phyloP scores from a whole-genome alignment of 805 yeast genomes.

The Metschnikowia lunata region DNA sequence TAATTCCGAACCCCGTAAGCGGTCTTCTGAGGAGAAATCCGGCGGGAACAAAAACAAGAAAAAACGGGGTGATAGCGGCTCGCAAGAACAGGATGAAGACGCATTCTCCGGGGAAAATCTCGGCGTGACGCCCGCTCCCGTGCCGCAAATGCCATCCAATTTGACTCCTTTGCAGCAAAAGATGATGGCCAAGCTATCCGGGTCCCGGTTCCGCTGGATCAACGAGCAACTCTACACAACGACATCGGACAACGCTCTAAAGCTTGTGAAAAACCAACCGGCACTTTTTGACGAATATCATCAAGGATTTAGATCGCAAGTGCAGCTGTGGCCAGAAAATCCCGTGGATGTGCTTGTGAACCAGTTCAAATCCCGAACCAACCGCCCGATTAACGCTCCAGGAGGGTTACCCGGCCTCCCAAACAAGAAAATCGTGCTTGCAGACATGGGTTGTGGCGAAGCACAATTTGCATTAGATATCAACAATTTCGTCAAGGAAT shows the following conservation, averaged over 20 bases:
- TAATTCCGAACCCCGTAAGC: constrained; percentile 4
- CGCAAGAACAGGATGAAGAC: not conserved
- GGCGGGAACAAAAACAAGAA: not conserved
- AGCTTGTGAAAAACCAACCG: constrained; percentile 75
- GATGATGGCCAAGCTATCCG: constrained; percentile 91
- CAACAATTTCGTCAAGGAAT: constrained; percentile 40
- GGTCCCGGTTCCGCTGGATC: constrained; percentile 96
- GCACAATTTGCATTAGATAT: constrained; percentile 79
- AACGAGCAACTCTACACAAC: constrained; percentile 94
- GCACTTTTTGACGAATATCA: constrained; percentile 90
- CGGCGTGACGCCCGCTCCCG: constrained; percentile 15
- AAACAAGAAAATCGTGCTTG: constrained; percentile 67
- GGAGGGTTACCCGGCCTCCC: constrained; percentile 86
- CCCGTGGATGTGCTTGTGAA: constrained; percentile 90
- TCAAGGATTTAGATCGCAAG: constrained; percentile 92
- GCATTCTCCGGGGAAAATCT: not conserved
- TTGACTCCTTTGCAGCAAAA: constrained; percentile 88
- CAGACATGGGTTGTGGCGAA: constrained; percentile 99
- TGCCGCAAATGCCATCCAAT: constrained; percentile 29
- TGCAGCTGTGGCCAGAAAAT: constrained; percentile 96
- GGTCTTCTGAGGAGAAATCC: constrained; percentile 6
- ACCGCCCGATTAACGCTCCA: constrained; percentile 82
- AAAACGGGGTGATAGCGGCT: not conserved
- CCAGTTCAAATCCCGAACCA: constrained; percentile 56
- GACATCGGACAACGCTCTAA: constrained; percentile 70